Base-by-base conservation (phyloP, 2,329 filamentous ascomycete genomes). In the Graphilbum sp. region DNA sequence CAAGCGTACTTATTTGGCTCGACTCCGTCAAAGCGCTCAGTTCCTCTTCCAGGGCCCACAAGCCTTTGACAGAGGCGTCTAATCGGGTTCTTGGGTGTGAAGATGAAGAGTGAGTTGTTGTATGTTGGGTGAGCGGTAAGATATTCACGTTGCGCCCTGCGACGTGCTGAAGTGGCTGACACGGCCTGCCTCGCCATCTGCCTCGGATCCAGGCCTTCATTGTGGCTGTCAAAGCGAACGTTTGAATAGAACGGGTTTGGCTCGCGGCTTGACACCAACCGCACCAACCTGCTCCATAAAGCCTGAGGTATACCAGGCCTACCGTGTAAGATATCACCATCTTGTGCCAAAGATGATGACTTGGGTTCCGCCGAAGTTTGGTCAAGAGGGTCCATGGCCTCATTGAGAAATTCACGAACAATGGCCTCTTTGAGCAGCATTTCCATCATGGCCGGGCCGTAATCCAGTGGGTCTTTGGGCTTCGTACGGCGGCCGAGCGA, bases 391-490 rank as follows among this genome's bases (percentile, higher is more conserved):
- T 66, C 62, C 24, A 68, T 61, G 44, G 68, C 65, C 46, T 92
- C 85, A 49, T 96, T 86, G 5, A 98, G 69, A 44, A 98, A 98
- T 50, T 96, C 90, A 36, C 77, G 79, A 7, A 98, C 88, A 20
- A 98, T 86, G 1, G 86, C 85, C 56, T 96, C 88, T 53, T 96
- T 96, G 34, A 96, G 67, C 35, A 98, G 67, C 86, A 96, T 94
- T 54, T 96, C 90, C 54, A 93, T 81, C 39, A 85, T 87, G 7
- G 85, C 86, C 18, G 82, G 82, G 3, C 87, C 87, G 53, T 93
- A 93, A 52, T 95, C 87, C 15, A 96, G 64, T 2, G 88, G 87
- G 52, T 96, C 90, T 49, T 75, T 77, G 24, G 69, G 67, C 53
- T 72, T 65, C 21, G 64, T 63, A 48, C 72, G 61, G 50, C 72